Conservation (phyloP, 306 rosid genomes). For the Prunus kanzakura region DNA sequence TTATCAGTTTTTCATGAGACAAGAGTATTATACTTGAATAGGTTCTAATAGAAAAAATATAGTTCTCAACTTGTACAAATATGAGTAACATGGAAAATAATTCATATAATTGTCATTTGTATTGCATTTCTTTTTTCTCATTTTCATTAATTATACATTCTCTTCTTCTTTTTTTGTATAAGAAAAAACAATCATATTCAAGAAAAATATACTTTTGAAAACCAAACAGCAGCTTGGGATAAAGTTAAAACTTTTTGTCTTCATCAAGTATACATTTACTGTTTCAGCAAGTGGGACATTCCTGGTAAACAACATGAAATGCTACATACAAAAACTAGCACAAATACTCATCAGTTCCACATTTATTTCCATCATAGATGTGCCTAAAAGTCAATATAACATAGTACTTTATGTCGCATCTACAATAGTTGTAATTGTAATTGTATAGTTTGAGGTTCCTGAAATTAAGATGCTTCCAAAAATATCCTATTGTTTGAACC, state of each 20-base stretch:
- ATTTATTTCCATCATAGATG: not conserved
- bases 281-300: not conserved
- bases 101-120: not conserved
- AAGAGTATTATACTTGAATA: not conserved
- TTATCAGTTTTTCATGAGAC: not conserved
- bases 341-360: not conserved
- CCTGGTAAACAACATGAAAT: not conserved
- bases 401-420: not conserved
- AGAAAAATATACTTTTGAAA: not conserved
- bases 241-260: not conserved
- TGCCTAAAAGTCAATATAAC: not conserved
- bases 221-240: not conserved
- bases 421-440: not conserved
- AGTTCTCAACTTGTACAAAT: not conserved
- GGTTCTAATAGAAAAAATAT: not conserved
- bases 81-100: not conserved
- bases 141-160: not conserved
- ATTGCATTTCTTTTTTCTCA: not conserved
- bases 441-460: not conserved
- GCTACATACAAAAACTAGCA: not conserved
- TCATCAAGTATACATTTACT: not conserved
- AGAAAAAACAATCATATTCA: not conserved
- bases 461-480: not conserved
- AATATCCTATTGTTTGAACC: constrained; percentile 14
- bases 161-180: not conserved